Evolutionary conservation across 2,329 filamentous ascomycete genomes (phyloP).

Genomic region (Westerdykella aurantiaca): DNA sequence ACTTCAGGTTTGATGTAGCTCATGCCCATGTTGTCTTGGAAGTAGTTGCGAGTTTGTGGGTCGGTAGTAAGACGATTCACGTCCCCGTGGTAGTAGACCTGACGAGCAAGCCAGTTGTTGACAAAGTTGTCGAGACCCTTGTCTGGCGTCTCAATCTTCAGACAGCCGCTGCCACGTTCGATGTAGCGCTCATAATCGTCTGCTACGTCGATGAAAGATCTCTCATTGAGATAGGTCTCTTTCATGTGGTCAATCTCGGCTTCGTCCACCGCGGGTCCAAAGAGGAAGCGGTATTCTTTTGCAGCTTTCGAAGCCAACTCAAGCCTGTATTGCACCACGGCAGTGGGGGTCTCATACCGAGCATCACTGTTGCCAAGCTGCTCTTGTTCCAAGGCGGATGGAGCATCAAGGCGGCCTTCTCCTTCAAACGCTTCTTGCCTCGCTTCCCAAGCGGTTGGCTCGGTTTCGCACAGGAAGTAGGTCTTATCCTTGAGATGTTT

Average conservation of each 20-base stretch:
- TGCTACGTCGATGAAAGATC: constrained; percentile 44
- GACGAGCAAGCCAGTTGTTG: constrained; percentile 55
- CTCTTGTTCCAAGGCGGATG: constrained; percentile 40
- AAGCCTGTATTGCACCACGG: constrained; percentile 49
- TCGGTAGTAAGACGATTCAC: constrained; percentile 55
- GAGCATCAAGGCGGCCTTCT: constrained; percentile 51
- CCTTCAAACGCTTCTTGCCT: constrained; percentile 51
- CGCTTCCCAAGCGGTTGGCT: constrained; percentile 50
- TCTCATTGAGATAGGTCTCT: constrained; percentile 46
- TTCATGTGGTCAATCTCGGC: constrained; percentile 45
- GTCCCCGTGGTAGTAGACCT: constrained; percentile 55
- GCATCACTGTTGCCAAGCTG: constrained; percentile 46
- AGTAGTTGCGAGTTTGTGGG: constrained; percentile 55
- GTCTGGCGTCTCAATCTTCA: constrained; percentile 52
- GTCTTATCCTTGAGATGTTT: constrained; percentile 54
- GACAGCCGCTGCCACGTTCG: constrained; percentile 45
- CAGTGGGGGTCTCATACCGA: constrained; percentile 52
- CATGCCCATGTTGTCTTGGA: constrained; percentile 59
- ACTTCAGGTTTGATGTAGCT: constrained; percentile 50
- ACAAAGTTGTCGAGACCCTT: constrained; percentile 53
- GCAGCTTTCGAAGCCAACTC: constrained; percentile 38
- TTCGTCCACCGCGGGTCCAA: constrained; percentile 51
- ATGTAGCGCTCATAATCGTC: constrained; percentile 50
- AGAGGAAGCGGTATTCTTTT: constrained; percentile 50
- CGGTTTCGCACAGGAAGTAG: constrained; percentile 51